A percentile compares a stretch with the other conserved stretches of the same genome.
Conservation (phyloP, 345 rosid species). For the Brassica carinata region DNA sequence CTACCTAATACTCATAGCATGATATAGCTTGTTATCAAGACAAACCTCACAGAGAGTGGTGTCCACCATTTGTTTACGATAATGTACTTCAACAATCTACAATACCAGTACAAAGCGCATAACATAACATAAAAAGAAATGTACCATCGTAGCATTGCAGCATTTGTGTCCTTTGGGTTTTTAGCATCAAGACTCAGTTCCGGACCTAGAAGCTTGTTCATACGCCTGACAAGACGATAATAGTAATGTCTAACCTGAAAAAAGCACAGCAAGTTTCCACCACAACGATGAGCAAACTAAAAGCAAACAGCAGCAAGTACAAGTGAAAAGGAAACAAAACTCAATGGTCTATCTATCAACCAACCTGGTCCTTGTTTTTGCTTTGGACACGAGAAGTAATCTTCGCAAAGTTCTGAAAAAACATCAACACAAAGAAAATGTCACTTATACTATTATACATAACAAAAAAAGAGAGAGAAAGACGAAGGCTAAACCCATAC, state of each 20-base stretch:
- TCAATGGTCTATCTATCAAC: slow-evolving; percentile 16
- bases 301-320: slow-evolving; percentile 10
- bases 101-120: background rate
- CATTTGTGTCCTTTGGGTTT: slow-evolving; percentile 96
- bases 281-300: slow-evolving; percentile 12
- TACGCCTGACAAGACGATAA: slow-evolving; percentile 94
- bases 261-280: slow-evolving; percentile 22
- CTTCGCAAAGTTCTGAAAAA: slow-evolving; percentile 92
- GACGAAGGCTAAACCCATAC: background rate
- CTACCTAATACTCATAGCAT: slow-evolving; percentile 7
- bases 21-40: slow-evolving; percentile 17
- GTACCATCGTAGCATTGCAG: slow-evolving; percentile 99
- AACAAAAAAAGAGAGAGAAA: background rate
- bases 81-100: slow-evolving; percentile 6
- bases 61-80: background rate
- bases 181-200: slow-evolving; percentile 91
- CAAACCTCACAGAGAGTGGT: background rate
- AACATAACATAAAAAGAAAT: slow-evolving; percentile 9
- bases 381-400: slow-evolving; percentile 94
- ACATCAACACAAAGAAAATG: slow-evolving; percentile 13
- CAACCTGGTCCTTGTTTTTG: slow-evolving; percentile 99
- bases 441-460: slow-evolving; percentile 17
- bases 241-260: slow-evolving; percentile 98
- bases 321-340: background rate
- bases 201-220: slow-evolving; percentile 97